phyloP scores from a whole-genome alignment of 164 flowering plant species.

The Saururus chinensis region DNA sequence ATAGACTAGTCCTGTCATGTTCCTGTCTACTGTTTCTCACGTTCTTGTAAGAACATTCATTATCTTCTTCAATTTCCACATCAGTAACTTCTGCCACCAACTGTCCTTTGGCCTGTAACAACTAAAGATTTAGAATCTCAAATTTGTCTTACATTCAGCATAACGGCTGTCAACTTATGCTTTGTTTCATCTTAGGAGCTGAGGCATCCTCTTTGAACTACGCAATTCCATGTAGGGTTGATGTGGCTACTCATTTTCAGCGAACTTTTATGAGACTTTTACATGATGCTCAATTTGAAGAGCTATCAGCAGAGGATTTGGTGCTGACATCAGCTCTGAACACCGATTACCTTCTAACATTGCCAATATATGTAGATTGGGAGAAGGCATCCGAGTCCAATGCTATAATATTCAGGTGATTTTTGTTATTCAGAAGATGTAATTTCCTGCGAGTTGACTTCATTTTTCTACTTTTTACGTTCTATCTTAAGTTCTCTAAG shows the following conservation, averaged over 20 bases:
- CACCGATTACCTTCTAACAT: conserved; percentile 85
- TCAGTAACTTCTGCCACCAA: no score
- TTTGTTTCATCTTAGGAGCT: not conserved
- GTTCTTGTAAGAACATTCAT: not conserved
- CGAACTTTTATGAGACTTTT: conserved; percentile 77
- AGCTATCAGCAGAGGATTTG: conserved; percentile 79
- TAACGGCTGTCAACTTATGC: not conserved
- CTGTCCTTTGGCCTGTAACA: no score
- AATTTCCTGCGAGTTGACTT: not conserved
- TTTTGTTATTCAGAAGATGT: not conserved
- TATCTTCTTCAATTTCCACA: no score
- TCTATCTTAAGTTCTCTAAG: no score
- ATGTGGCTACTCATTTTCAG: conserved; percentile 78
- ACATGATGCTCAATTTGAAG: conserved; percentile 79
- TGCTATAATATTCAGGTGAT: conserved; percentile 83
- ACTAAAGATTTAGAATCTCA: no score
- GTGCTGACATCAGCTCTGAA: conserved; percentile 75
- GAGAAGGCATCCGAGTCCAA: conserved; percentile 79
- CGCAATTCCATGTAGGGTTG: conserved; percentile 29
- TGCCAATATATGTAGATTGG: conserved; percentile 94
- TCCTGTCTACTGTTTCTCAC: not conserved
- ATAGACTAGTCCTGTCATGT: no score
- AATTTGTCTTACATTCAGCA: no score
- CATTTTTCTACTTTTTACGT: not conserved
- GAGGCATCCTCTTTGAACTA: not conserved